Evolutionary conservation across 306 rosid species (phyloP).

Genomic region (Hippophae rhamnoides): DNA sequence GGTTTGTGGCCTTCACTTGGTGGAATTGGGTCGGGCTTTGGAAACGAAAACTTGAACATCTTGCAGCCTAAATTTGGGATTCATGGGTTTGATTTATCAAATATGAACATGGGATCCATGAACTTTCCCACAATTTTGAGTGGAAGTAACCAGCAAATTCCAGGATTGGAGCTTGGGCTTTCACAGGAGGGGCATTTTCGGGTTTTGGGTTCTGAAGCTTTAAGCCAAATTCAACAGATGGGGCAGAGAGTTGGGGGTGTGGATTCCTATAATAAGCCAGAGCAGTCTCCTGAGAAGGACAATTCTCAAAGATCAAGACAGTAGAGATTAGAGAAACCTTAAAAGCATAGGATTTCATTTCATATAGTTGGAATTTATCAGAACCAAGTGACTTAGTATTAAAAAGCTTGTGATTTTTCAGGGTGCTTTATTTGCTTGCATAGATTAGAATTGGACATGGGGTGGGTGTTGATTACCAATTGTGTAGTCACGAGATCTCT

Average conservation of each 20-base stretch:
- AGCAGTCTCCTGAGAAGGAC: slow-evolving; percentile 23
- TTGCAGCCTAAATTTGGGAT: slow-evolving; percentile 35
- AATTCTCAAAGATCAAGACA: slow-evolving; percentile 22
- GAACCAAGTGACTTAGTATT: neutral
- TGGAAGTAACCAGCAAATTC: slow-evolving; percentile 28
- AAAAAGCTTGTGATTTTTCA: neutral
- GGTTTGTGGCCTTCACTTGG: slow-evolving; percentile 32
- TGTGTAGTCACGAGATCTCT: no score
- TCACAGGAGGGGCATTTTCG: slow-evolving; percentile 43
- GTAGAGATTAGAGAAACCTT: neutral
- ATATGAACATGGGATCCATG: slow-evolving; percentile 33
- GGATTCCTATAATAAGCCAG: slow-evolving; percentile 21
- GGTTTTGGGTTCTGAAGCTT: slow-evolving; percentile 30
- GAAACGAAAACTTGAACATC: slow-evolving; percentile 18
- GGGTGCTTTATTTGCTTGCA: neutral
- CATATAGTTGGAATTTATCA: neutral
- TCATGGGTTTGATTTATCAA: slow-evolving; percentile 33
- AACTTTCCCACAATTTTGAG: slow-evolving; percentile 24
- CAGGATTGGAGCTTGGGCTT: slow-evolving; percentile 44
- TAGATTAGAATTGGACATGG: slow-evolving; percentile 11
- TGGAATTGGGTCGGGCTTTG: slow-evolving; percentile 24
- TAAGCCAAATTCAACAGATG: slow-evolving; percentile 28
- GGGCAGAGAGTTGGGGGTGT: slow-evolving; percentile 25
- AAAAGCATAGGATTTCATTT: neutral
- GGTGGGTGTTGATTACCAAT: neutral